phyloP scores from a whole-genome alignment of 352 stramenopile species.

The Phytopythium mirpurense region DNA sequence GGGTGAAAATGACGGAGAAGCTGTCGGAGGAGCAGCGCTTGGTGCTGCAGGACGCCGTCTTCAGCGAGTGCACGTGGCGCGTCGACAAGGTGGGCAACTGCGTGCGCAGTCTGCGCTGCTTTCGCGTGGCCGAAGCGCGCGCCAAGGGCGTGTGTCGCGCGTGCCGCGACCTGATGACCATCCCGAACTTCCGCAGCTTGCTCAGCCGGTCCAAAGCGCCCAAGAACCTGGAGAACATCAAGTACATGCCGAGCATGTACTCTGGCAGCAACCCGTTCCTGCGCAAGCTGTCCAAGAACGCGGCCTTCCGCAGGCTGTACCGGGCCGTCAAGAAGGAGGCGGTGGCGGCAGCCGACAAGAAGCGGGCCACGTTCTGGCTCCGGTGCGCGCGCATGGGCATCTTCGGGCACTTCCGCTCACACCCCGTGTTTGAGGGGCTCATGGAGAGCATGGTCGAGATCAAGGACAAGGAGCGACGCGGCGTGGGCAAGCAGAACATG shows the following conservation, averaged over 20 bases:
- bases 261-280: slow-evolving; percentile 76
- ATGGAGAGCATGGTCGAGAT: slow-evolving; percentile 78
- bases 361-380: slow-evolving; percentile 61
- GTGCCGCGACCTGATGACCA: slow-evolving; percentile 55
- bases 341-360: slow-evolving; percentile 18
- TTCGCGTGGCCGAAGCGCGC: slow-evolving; percentile 29
- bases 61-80: slow-evolving; percentile 76
- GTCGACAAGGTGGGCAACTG: slow-evolving; percentile 71
- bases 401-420: slow-evolving; percentile 62
- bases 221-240: slow-evolving; percentile 77
- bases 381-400: slow-evolving; percentile 68
- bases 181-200: slow-evolving; percentile 75
- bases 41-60: slow-evolving; percentile 65
- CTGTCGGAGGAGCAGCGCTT: slow-evolving; percentile 44
- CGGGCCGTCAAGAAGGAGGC: slow-evolving; percentile 44
- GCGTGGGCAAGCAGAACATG: slow-evolving; percentile 85
- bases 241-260: slow-evolving; percentile 71
- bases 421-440: slow-evolving; percentile 70
- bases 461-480: slow-evolving; percentile 76
- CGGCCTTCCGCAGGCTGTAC: slow-evolving; percentile 59
- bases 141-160: slow-evolving; percentile 51
- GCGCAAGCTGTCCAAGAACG: slow-evolving; percentile 75
- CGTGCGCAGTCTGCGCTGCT: slow-evolving; percentile 68
- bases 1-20: slow-evolving; percentile 61
- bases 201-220: slow-evolving; percentile 62